Evolutionary conservation across 2,329 filamentous ascomycete genomes (phyloP).

Genomic region (Cordyceps sp.): DNA sequence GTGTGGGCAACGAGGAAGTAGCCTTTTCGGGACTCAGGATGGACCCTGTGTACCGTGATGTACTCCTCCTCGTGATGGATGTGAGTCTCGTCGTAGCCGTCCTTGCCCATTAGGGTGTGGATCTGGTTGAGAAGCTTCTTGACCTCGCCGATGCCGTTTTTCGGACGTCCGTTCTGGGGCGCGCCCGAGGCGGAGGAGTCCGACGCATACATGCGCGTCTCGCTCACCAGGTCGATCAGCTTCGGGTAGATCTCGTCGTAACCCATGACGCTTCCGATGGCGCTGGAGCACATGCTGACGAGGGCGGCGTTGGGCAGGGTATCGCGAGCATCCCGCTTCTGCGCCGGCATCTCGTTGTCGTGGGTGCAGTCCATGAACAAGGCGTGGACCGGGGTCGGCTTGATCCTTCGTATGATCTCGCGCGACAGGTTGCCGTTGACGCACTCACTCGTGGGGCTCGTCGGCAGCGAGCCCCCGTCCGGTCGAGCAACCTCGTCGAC

Average conservation of each 20-base stretch:
- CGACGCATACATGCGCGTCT: slow-evolving; percentile 70
- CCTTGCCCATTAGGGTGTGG: slow-evolving; percentile 87
- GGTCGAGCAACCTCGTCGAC: slow-evolving; percentile 66
- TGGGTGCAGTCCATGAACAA: slow-evolving; percentile 99
- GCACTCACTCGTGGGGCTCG: slow-evolving; percentile 13
- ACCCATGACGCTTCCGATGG: slow-evolving; percentile 91
- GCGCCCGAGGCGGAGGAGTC: slow-evolving; percentile 45
- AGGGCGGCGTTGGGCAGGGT: slow-evolving; percentile 88
- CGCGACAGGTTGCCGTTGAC: slow-evolving; percentile 21
- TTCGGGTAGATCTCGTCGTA: slow-evolving; percentile 94
- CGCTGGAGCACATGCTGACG: slow-evolving; percentile 89
- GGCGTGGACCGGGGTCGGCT: slow-evolving; percentile 76
- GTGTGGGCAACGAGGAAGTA: slow-evolving; percentile 95
- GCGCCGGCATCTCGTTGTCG: slow-evolving; percentile 90
- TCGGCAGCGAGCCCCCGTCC: slow-evolving; percentile 22
- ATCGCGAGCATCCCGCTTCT: slow-evolving; percentile 87
- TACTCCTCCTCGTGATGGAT: slow-evolving; percentile 95
- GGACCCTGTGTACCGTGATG: slow-evolving; percentile 87
- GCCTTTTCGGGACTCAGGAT: slow-evolving; percentile 80
- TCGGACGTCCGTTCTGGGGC: slow-evolving; percentile 50
- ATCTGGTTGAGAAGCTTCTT: slow-evolving; percentile 92
- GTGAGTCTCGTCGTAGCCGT: slow-evolving; percentile 87
- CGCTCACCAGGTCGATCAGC: slow-evolving; percentile 82
- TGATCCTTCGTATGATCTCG: slow-evolving; percentile 65
- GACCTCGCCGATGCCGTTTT: slow-evolving; percentile 73